Conservation (phyloP, 352 stramenopile genomes). For the Plasmopara viticola region DNA sequence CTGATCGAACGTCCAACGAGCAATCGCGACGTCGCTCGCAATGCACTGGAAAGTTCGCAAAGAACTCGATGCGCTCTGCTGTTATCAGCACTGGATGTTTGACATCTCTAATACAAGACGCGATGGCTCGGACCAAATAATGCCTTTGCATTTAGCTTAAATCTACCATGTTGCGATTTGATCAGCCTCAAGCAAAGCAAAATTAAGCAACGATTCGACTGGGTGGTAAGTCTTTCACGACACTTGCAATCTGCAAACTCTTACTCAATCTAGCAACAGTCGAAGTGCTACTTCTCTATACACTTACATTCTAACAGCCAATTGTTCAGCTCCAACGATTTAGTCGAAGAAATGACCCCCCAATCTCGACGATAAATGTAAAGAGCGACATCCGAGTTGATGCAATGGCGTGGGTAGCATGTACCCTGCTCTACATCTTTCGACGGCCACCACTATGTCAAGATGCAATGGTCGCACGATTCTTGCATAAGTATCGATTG, state of each 20-base stretch:
- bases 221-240: constrained; percentile 39
- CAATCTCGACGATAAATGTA: constrained; percentile 25
- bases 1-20: neutral
- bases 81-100: constrained; percentile 31
- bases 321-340: constrained; percentile 21
- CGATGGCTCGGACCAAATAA: constrained; percentile 43
- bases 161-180: constrained; percentile 13
- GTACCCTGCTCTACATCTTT: constrained; percentile 32
- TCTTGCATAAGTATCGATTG: constrained; percentile 33
- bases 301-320: constrained; percentile 23
- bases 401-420: constrained; percentile 44
- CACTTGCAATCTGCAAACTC: constrained; percentile 14
- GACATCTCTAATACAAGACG: constrained; percentile 52
- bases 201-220: constrained; percentile 10
- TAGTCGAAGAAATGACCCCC: constrained; percentile 12
- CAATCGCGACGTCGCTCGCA: neutral
- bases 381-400: constrained; percentile 36
- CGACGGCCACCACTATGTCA: constrained; percentile 36
- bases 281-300: constrained; percentile 20
- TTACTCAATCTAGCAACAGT: constrained; percentile 1
- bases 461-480: constrained; percentile 32
- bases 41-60: constrained; percentile 29
- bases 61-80: constrained; percentile 25
- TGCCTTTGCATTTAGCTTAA: constrained; percentile 32
- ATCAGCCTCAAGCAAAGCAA: constrained; percentile 1